phyloP scores from a whole-genome alignment of 768 basidiomycete genomes.

The Suillus tomentosus region DNA sequence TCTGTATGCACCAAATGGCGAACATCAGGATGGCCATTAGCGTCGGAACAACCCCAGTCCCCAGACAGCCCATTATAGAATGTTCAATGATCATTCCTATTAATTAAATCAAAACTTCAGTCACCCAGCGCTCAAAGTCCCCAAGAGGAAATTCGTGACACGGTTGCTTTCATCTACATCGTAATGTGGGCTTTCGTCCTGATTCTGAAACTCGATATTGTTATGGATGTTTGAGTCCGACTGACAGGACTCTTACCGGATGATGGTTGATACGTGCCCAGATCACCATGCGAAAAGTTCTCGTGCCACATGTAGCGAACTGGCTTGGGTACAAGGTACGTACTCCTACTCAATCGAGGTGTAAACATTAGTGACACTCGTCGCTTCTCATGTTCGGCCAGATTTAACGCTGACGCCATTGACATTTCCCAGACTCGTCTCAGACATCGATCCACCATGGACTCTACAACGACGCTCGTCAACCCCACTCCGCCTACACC shows the following conservation, averaged over 20 bases:
- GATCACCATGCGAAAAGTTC: background rate
- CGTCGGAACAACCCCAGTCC: background rate
- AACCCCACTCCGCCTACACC: slow-evolving; percentile 24
- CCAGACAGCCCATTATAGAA: background rate
- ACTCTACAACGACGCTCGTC: slow-evolving; percentile 32
- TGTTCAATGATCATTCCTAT: background rate
- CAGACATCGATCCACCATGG: slow-evolving; percentile 20
- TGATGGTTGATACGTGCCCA: background rate
- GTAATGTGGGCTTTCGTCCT: background rate
- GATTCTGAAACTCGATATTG: slow-evolving; percentile 1
- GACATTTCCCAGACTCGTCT: background rate
- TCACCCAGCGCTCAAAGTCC: background rate
- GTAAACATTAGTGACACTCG: background rate
- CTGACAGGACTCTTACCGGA: background rate
- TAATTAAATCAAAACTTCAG: background rate
- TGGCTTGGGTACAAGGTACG: background rate
- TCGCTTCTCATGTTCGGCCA: background rate
- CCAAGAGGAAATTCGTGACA: background rate
- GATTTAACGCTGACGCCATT: background rate
- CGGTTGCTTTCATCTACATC: background rate
- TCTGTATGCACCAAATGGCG: too few relatives aligned
- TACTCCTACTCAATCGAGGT: background rate
- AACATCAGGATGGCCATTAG: background rate
- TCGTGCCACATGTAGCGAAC: background rate
- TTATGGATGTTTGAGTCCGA: slow-evolving; percentile 5